A percentile compares a stretch with the other conserved stretches of the same genome.
phyloP scores from a whole-genome alignment of 1,284 basidiomycete genomes.

The Flammula alnicola region DNA sequence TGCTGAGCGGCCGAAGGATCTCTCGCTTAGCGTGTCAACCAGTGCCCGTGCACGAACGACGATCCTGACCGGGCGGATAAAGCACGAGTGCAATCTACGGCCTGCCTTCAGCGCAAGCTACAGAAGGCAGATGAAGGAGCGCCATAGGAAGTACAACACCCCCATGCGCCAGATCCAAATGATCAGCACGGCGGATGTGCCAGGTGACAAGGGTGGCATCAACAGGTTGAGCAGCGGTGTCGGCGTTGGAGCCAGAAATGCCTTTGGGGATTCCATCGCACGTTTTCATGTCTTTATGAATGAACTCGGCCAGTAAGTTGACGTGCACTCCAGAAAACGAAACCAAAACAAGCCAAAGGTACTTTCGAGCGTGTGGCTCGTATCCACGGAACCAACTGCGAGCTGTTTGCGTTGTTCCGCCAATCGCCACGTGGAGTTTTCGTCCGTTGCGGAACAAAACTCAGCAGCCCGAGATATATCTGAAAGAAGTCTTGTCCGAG shows the following conservation, averaged over 20 bases:
- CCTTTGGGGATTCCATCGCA: slow-evolving; percentile 68
- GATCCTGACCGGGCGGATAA: slow-evolving; percentile 73
- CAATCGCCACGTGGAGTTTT: slow-evolving; percentile 86
- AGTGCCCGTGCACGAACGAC: slow-evolving; percentile 66
- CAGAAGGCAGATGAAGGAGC: slow-evolving; percentile 64
- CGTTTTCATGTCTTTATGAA: slow-evolving; percentile 31
- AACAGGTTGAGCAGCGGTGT: slow-evolving; percentile 67
- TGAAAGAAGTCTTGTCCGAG: slow-evolving; percentile 85
- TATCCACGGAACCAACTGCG: slow-evolving; percentile 86
- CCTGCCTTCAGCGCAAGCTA: slow-evolving; percentile 69
- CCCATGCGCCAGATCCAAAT: slow-evolving; percentile 61
- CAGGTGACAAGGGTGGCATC: slow-evolving; percentile 67
- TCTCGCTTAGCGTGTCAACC: slow-evolving; percentile 44
- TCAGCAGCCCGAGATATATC: slow-evolving; percentile 90
- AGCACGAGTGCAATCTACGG: slow-evolving; percentile 73
- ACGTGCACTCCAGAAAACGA: slow-evolving; percentile 52
- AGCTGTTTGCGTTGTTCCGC: slow-evolving; percentile 82
- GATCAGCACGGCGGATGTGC: slow-evolving; percentile 61
- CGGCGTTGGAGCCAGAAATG: slow-evolving; percentile 44
- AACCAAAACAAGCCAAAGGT: slow-evolving; percentile 67
- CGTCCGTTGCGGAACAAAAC: slow-evolving; percentile 80
- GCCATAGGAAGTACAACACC: slow-evolving; percentile 64
- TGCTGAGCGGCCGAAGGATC: slow-evolving; percentile 73
- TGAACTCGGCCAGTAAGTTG: slow-evolving; percentile 5
- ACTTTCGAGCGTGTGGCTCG: slow-evolving; percentile 88